Percentiles rank a stretch among this genome's conserved stretches.
Evolutionary conservation across 176 grass and related monocot species (phyloP).

Genomic region (bread wheat (Triticum aestivum)): DNA sequence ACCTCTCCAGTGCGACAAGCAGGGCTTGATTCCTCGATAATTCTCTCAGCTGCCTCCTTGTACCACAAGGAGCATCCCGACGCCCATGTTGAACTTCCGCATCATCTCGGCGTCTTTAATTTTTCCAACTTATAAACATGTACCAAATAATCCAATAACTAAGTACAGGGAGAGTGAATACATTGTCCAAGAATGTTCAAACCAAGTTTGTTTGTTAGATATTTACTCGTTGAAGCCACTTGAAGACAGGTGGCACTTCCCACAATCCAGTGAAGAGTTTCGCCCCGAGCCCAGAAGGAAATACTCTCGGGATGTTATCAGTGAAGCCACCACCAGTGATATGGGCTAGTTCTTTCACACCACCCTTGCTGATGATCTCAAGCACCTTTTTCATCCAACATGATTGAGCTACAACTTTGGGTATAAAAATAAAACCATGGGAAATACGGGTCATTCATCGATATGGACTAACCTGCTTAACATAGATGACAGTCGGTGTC

Average conservation of each 20-base stretch:
- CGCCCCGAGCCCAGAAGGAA: constrained; percentile 57
- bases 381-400: constrained; percentile 59
- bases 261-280: constrained; percentile 62
- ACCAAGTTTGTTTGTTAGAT: not conserved
- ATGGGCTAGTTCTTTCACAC: constrained; percentile 87
- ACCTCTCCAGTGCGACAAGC: constrained; percentile 79
- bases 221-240: constrained; percentile 71
- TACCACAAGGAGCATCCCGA: constrained; percentile 82
- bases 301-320: constrained; percentile 76
- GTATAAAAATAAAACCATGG: not conserved
- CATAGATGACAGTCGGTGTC: constrained; percentile 85
- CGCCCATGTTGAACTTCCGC: constrained; percentile 87
- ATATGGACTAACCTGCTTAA: constrained; percentile 66
- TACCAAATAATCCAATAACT: not conserved
- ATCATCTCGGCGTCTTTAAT: constrained; percentile 76
- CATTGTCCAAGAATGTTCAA: not conserved
- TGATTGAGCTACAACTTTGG: not conserved
- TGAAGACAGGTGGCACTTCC: constrained; percentile 70
- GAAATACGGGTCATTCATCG: not conserved
- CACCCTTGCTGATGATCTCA: constrained; percentile 72
- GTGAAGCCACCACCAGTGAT: constrained; percentile 94
- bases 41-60: constrained; percentile 39
- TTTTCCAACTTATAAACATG: constrained; percentile 50
- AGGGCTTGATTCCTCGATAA: constrained; percentile 36
- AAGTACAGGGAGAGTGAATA: not conserved